Base-by-base conservation (phyloP, 345 rosid species). In the Melastoma malabathricum region DNA sequence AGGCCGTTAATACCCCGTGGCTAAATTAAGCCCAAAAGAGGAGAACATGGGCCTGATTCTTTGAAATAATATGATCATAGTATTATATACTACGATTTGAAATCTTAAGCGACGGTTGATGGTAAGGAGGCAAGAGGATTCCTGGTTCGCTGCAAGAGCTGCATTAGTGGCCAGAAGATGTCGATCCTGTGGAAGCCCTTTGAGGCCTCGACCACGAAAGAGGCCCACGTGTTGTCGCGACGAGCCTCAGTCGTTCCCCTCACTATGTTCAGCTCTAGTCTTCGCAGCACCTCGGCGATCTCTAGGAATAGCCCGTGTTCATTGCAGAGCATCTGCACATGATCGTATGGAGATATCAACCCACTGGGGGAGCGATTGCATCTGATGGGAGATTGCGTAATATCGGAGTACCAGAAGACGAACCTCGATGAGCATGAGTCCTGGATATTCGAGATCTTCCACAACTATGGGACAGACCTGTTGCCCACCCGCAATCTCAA, bases 131-230 rank as follows among this genome's bases (percentile, higher is more conserved):
- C 52, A 3, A 76, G 64, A 3, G 72, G 49, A 4, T 53, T 65
- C 44, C 72, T 64, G 48, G 34, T 63, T 20, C 68, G 70, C 55
- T 73, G 84, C 48, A 72, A 48, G 58, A 83, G 71, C 43, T 83
- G 81, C 82, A 77, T 77, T 57, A 79, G 59, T 2, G 90, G 86
- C 90, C 90, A 79, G 65, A 83, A 83, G 17, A 83, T 83, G 51
- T 79, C 82, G 23, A 64, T 63, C 45, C 83, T 68, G 43, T 79
- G 90, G 57, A 79, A 83, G 6, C 74, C 83, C 50, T 61, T 62
- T 5, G 78, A 70, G 15, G 68, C 74, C 85, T 82, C 83, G 5
- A 53, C 83, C 27, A 83, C 52, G 63, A 77, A 82, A 50, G 60
- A 76, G 18, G 90, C 90, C 90, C 86, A 83, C 16, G 66, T 69